A percentile compares a stretch with the other conserved stretches of the same genome.
Evolutionary conservation across 306 rosid species (phyloP).

Genomic region (Luffa aegyptiaca): DNA sequence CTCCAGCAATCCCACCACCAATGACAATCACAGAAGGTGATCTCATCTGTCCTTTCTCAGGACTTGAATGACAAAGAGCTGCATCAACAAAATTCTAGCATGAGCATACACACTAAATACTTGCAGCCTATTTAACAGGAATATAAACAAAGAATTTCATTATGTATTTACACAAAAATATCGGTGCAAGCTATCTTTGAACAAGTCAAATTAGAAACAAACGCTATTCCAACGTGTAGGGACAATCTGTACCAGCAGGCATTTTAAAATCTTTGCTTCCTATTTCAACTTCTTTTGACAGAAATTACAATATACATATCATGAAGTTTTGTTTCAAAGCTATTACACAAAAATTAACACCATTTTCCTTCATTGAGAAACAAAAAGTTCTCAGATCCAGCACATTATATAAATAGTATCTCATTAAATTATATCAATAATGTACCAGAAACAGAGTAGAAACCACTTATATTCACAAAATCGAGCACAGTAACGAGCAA

Average conservation of each 20-base stretch:
- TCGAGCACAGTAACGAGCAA: background rate
- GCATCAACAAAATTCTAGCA: constrained; percentile 6
- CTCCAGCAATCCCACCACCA: constrained; percentile 90
- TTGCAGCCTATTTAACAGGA: background rate
- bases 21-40: constrained; percentile 90
- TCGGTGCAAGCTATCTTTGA: background rate
- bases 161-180: background rate
- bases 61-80: constrained; percentile 46
- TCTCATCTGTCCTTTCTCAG: constrained; percentile 31
- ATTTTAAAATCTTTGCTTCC: background rate
- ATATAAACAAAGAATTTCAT: background rate
- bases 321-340: background rate
- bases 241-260: background rate
- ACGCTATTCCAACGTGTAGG: background rate
- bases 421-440: background rate
- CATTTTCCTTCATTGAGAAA: background rate
- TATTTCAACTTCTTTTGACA: background rate
- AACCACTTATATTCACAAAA: background rate
- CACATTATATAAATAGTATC: background rate
- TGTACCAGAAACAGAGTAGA: background rate
- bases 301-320: background rate
- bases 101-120: background rate
- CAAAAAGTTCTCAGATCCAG: background rate
- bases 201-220: background rate
- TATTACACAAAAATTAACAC: background rate